phyloP scores from a whole-genome alignment of 768 basidiomycete genomes.

The Suillus sp. region DNA sequence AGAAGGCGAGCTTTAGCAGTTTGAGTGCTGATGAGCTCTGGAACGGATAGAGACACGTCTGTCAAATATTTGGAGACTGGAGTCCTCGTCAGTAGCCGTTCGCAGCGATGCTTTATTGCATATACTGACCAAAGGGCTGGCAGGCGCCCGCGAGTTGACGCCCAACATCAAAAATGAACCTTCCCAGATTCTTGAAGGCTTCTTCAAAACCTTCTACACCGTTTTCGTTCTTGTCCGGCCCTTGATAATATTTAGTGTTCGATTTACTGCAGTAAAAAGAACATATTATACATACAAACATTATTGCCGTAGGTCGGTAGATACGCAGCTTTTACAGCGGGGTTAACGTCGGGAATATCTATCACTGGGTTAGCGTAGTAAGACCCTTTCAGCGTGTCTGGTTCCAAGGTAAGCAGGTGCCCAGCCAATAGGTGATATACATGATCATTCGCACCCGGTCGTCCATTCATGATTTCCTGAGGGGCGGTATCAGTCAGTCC shows the following conservation, averaged over 20 bases:
- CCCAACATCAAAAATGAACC: slow-evolving; percentile 83
- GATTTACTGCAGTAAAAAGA: slow-evolving; percentile 3
- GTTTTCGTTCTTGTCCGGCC: slow-evolving; percentile 61
- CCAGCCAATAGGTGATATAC: background rate
- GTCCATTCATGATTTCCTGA: slow-evolving; percentile 96
- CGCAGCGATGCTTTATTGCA: background rate
- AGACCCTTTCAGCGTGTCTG: slow-evolving; percentile 87
- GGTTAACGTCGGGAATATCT: slow-evolving; percentile 64
- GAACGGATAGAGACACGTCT: slow-evolving; percentile 66
- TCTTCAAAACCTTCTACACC: slow-evolving; percentile 77
- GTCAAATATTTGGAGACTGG: slow-evolving; percentile 61
- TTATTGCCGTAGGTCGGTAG: slow-evolving; percentile 89
- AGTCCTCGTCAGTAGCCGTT: slow-evolving; percentile 29
- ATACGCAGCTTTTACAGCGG: slow-evolving; percentile 54
- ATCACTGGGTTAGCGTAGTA: slow-evolving; percentile 85
- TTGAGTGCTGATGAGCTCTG: slow-evolving; percentile 68
- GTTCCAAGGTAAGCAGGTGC: slow-evolving; percentile 12
- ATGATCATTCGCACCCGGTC: slow-evolving; percentile 54
- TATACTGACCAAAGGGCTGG: slow-evolving; percentile 78
- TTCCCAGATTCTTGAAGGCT: slow-evolving; percentile 86
- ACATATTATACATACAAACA: slow-evolving; percentile 68
- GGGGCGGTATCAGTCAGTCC: background rate
- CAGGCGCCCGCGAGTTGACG: slow-evolving; percentile 83
- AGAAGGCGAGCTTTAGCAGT: slow-evolving; percentile 91
- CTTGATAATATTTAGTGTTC: slow-evolving; percentile 34